These are phyloP conservation scores for Beauveria scarabaeidicola DNA, from an alignment of 2,329 filamentous ascomycete species.

Conservation along the genomic window DNA sequence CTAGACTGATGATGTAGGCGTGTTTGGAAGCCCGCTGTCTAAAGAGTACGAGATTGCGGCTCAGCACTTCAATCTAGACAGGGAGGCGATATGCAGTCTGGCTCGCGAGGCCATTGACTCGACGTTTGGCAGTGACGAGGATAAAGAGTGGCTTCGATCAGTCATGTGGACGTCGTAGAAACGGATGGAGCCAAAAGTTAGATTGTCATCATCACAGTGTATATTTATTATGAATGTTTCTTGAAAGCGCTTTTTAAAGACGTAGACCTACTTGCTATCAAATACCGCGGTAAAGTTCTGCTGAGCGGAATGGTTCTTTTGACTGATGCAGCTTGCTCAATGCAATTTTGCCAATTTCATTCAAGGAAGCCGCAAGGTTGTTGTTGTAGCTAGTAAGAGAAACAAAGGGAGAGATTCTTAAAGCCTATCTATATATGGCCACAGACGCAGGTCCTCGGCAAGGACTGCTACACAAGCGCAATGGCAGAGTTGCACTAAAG, in stretches of 20 bases:
- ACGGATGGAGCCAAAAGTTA: not conserved
- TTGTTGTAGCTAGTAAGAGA: not conserved
- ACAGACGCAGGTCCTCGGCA: not conserved
- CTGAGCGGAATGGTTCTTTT: conserved; percentile 7
- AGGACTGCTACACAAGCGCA: not conserved
- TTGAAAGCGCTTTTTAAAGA: not conserved
- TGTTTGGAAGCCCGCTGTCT: conserved; percentile 68
- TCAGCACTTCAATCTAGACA: conserved; percentile 54
- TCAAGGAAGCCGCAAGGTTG: not conserved
- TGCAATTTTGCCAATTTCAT: not conserved
- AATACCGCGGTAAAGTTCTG: conserved; percentile 4
- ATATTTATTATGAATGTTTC: not conserved
- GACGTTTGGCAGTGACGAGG: conserved; percentile 57
- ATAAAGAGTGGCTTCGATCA: conserved; percentile 47
- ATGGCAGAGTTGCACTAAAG: not conserved
- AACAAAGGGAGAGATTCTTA: not conserved
- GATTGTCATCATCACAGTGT: not conserved
- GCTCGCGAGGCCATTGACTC: conserved; percentile 52
- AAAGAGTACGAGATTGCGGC: conserved; percentile 70
- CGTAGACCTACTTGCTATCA: conserved; percentile 8
- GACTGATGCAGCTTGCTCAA: not conserved
- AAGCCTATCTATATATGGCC: not conserved
- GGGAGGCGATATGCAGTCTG: conserved; percentile 40
- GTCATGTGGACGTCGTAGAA: conserved; percentile 36
- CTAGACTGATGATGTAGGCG: conserved; percentile 75